Percentiles rank a stretch among this genome's conserved stretches.
phyloP scores from a whole-genome alignment of 371 early-diverging fungal genomes.

The Mortierella sp. region DNA sequence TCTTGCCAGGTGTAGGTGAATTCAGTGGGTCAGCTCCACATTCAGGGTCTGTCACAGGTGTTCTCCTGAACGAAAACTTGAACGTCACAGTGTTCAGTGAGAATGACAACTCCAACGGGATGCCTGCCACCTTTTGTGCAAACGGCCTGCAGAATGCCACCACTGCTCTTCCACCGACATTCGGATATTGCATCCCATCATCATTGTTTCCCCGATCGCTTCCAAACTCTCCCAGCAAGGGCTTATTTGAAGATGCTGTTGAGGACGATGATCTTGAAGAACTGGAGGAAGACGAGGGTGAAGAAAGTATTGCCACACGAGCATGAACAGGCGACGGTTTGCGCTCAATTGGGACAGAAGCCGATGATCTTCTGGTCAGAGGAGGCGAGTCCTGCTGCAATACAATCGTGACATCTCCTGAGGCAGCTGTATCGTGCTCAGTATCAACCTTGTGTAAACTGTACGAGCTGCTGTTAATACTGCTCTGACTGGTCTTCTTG shows the following conservation, averaged over 20 bases:
- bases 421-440: background rate
- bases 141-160: slow-evolving; percentile 51
- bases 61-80: slow-evolving; percentile 47
- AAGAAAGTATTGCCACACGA: slow-evolving; percentile 10
- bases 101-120: slow-evolving; percentile 47
- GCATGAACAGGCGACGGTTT: slow-evolving; percentile 3
- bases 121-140: slow-evolving; percentile 52
- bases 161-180: slow-evolving; percentile 34
- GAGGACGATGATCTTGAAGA: slow-evolving; percentile 16
- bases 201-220: background rate
- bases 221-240: slow-evolving; percentile 3
- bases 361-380: slow-evolving; percentile 8
- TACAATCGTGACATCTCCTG: background rate
- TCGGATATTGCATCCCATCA: background rate
- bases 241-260: slow-evolving; percentile 10
- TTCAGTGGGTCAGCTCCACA: slow-evolving; percentile 21
- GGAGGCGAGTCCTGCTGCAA: slow-evolving; percentile 11
- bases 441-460: slow-evolving; percentile 14
- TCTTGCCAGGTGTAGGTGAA: slow-evolving; percentile 20
- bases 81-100: slow-evolving; percentile 40
- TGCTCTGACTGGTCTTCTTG: slow-evolving; percentile 11
- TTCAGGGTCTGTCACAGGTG: slow-evolving; percentile 6
- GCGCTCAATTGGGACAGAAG: background rate
- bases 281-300: slow-evolving; percentile 11
- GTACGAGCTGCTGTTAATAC: slow-evolving; percentile 9